Evolutionary conservation across 805 yeast species (phyloP), one percentile per base, ranked within the genome.

Genomic region (Ogataea angusta): DNA sequence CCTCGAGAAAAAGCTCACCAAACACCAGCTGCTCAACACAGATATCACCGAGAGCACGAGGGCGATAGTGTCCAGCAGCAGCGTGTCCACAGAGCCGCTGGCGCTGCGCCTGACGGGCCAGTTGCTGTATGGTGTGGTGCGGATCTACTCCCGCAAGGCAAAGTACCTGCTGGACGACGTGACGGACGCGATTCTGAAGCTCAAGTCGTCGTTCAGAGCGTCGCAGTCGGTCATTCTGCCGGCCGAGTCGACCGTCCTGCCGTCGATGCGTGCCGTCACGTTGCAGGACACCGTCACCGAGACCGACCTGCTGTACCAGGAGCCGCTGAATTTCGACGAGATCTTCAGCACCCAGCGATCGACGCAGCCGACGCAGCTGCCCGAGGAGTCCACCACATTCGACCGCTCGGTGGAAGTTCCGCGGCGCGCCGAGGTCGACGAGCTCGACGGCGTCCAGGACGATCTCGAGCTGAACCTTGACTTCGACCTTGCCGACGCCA

Each of bases 81-180:
- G 57, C 26, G 34, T 25, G 37, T 56, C 55, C 10, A 53, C 62
- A 2, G 83, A 80, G 37, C 80, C 88, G 9, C 70, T 89, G 42
- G 86, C 96, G 0, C 68, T 89, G 37, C 70, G 96, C 42, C 69
- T 87, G 18, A 84, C 95, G 1, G 95, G 96, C 4, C 96, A 89
- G 57, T 68, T 90, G 38, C 68, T 90, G 28, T 78, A 85, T 40
- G 97, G 96, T 36, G 87, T 90, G 4, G 95, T 87, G 25, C 72
- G 87, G 42, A 90, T 90, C 16, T 90, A 88, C 62, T 81, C 93
- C 10, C 70, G 91, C 45, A 86, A 90, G 62, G 87, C 96, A 19
- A 83, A 82, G 51, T 85, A 85, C 49, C 66, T 90, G 17, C 67
- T 85, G 36, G 95, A 87, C 41, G 97, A 90, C 57, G 91, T 87